Evolutionary conservation across 2,329 filamentous ascomycete species (phyloP).

Genomic region (Aspergillus fumigatiaffinis): DNA sequence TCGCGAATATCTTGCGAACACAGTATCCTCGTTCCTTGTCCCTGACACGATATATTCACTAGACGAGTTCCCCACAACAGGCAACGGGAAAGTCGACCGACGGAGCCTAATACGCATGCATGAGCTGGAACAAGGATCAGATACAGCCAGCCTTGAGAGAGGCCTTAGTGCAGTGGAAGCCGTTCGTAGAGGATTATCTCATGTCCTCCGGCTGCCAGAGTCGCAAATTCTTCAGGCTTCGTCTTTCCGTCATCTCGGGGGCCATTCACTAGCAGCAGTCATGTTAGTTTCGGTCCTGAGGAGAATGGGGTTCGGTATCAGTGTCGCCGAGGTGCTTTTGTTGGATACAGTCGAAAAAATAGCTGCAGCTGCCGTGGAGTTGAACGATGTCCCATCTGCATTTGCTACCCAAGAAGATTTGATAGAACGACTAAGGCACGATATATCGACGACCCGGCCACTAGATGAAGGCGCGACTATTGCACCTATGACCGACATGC

Average conservation of each 20-base stretch:
- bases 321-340: not conserved
- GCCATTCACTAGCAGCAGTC: conserved; percentile 2
- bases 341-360: not conserved
- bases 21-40: conserved; percentile 9
- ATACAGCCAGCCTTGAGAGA: not conserved
- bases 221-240: not conserved
- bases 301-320: conserved; percentile 1
- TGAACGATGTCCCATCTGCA: not conserved
- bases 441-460: not conserved
- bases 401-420: not conserved
- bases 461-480: not conserved
- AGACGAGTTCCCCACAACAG: conserved; percentile 1
- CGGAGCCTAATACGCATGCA: not conserved
- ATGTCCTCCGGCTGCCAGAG: not conserved
- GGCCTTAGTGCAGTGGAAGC: not conserved
- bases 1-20: not conserved
- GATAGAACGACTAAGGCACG: not conserved
- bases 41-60: conserved; percentile 5
- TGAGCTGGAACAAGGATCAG: not conserved
- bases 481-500: not conserved
- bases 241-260: conserved; percentile 1
- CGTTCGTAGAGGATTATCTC: not conserved
- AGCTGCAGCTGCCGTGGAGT: not conserved
- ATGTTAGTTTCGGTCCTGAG: conserved; percentile 1
- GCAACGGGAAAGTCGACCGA: conserved; percentile 8